A percentile compares a stretch with the other conserved stretches of the same genome.
Evolutionary conservation across 257 asterid genomes (phyloP).

Genomic region (Solanum appendiculatum): DNA sequence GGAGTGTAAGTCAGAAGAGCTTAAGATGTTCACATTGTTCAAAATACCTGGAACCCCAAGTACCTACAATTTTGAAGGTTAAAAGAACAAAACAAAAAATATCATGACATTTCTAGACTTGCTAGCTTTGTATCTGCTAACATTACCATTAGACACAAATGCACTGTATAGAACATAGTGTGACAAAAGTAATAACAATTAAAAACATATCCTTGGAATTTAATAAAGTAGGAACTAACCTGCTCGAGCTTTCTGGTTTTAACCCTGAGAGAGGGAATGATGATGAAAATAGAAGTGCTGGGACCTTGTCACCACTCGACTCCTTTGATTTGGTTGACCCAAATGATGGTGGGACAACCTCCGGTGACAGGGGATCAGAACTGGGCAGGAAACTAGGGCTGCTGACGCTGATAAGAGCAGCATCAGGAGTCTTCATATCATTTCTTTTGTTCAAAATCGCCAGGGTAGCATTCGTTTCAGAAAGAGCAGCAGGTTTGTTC

Average conservation of each 20-base stretch:
- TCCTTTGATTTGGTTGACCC: slow-evolving; percentile 25
- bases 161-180: neutral
- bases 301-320: slow-evolving; percentile 7
- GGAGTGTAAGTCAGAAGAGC: neutral
- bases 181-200: neutral
- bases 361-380: neutral
- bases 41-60: neutral
- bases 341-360: neutral
- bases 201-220: neutral
- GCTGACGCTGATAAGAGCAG: slow-evolving; percentile 14
- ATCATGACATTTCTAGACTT: neutral
- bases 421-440: slow-evolving; percentile 17
- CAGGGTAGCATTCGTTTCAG: slow-evolving; percentile 14
- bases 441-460: slow-evolving; percentile 14
- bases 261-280: neutral
- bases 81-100: neutral
- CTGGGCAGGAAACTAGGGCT: slow-evolving; percentile 5
- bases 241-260: slow-evolving; percentile 5
- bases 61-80: neutral
- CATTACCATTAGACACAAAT: neutral
- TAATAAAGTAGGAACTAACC: neutral
- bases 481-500: slow-evolving; percentile 12
- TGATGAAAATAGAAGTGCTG: slow-evolving; percentile 13
- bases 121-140: neutral
- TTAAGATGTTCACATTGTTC: neutral